Evolutionary conservation across 192 early-diverging fungal species (phyloP), one percentile per base, ranked within the genome.

Genomic region (Martensiomyces pterosporus): DNA sequence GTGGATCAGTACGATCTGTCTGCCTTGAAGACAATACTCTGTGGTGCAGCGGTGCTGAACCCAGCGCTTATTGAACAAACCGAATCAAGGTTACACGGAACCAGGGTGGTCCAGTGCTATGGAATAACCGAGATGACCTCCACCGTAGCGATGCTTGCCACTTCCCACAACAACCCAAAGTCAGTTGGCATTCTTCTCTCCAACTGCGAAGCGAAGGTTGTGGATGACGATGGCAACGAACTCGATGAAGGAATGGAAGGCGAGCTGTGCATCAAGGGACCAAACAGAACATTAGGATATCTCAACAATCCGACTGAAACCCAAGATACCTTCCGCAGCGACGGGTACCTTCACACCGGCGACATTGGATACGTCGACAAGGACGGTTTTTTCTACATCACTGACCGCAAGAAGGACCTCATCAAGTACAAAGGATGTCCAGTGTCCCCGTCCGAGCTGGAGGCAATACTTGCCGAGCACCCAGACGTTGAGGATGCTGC

Each of bases 381-480:
- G n/a, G n/a, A n/a, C n/a, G n/a, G n/a, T n/a, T n/a, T n/a, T n/a
- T n/a, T n/a, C n/a, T n/a, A n/a, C 53, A 78, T 84, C 21, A 75
- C 79, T 8, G 87, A 87, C 57, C 86, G 94, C n/a, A 56, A 87
- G 22, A 97, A 93, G 78, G 89, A 92, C 52, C 75, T 93, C 9
- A 94, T 93, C 69, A 94, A 97, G 64, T 97, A 55, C 54, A 93
- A 93, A 56, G 78, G 81, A 15, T 79, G 77, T 42, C 76, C 80
- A 59, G 88, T 97, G n/a, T n/a, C n/a, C n/a, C n/a, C n/a, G n/a
- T n/a, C n/a, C n/a, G n/a, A n/a, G n/a, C n/a, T n/a, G n/a, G 93
- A 97, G 58, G 82, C 76, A 1, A 25, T 84, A 37, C 62, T 93
- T 45, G 50, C 90, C 2, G 64, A 80, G 24, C 85, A 93, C 45